These are phyloP conservation scores for Leucaena leucocephala DNA, from an alignment of 306 rosid species.

Conservation along the genomic window DNA sequence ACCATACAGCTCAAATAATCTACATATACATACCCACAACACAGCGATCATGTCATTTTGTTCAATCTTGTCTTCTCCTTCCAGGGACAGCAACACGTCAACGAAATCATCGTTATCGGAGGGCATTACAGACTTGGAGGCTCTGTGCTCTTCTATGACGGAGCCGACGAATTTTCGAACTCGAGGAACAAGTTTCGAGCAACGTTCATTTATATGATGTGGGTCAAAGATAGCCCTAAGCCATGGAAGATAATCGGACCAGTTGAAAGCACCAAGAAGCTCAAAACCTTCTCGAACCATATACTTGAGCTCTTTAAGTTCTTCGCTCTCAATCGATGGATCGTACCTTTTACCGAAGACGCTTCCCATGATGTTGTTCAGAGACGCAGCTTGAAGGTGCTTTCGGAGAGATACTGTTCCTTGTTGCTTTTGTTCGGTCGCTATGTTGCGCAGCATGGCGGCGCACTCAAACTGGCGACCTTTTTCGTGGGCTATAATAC, in stretches of 20 bases:
- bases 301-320: constrained; percentile 39
- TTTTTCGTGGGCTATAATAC: constrained; percentile 49
- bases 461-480: constrained; percentile 52
- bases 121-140: background rate
- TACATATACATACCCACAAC: constrained; percentile 47
- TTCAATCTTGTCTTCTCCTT: constrained; percentile 49
- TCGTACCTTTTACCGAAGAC: constrained; percentile 55
- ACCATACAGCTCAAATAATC: background rate
- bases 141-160: constrained; percentile 51
- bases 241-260: constrained; percentile 61
- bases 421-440: constrained; percentile 8
- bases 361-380: constrained; percentile 54
- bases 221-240: constrained; percentile 50
- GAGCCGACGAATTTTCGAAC: constrained; percentile 44
- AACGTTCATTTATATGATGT: constrained; percentile 38
- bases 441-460: constrained; percentile 40
- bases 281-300: constrained; percentile 65
- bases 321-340: background rate
- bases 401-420: constrained; percentile 34
- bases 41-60: constrained; percentile 65
- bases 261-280: constrained; percentile 59
- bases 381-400: constrained; percentile 47
- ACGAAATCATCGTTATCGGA: constrained; percentile 54
- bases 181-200: constrained; percentile 51
- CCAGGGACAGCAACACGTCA: constrained; percentile 54